Evolutionary conservation across 345 rosid genomes (phyloP).

Genomic region (Syzygium aqueum): DNA sequence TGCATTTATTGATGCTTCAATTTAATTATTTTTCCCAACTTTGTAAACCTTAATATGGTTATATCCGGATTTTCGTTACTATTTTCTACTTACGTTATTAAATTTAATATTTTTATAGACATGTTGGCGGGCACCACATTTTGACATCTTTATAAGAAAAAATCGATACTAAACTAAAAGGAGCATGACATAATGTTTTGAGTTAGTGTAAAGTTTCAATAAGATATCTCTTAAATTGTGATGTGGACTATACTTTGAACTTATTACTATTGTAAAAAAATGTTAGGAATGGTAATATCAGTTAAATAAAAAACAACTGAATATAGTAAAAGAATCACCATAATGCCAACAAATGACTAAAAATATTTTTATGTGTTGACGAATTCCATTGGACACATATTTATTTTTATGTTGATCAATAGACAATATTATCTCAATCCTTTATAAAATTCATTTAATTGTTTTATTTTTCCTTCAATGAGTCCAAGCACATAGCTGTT

Average conservation of each 20-base stretch:
- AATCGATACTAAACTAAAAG: neutral
- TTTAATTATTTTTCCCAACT: neutral
- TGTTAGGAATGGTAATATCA: neutral
- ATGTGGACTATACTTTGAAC: neutral
- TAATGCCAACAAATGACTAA: neutral
- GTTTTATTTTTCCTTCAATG: neutral
- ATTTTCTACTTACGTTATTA: neutral
- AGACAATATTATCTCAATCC: neutral
- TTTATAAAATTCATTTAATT: neutral
- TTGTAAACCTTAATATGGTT: neutral
- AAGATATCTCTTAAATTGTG: neutral
- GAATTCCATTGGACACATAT: neutral
- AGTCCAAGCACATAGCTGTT: neutral
- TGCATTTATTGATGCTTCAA: neutral
- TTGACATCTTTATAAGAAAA: neutral
- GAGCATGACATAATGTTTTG: neutral
- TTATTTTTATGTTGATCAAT: too few relatives aligned
- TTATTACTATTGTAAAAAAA: neutral
- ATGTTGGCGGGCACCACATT: neutral
- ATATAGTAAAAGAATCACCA: neutral
- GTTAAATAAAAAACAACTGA: neutral
- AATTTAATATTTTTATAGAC: neutral
- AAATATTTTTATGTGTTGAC: neutral
- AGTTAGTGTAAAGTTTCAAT: neutral
- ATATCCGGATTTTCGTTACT: neutral